Percentiles rank a stretch among this genome's conserved stretches.
phyloP scores from a whole-genome alignment of 1,284 basidiomycete species.

The Amylostereum chailletii region DNA sequence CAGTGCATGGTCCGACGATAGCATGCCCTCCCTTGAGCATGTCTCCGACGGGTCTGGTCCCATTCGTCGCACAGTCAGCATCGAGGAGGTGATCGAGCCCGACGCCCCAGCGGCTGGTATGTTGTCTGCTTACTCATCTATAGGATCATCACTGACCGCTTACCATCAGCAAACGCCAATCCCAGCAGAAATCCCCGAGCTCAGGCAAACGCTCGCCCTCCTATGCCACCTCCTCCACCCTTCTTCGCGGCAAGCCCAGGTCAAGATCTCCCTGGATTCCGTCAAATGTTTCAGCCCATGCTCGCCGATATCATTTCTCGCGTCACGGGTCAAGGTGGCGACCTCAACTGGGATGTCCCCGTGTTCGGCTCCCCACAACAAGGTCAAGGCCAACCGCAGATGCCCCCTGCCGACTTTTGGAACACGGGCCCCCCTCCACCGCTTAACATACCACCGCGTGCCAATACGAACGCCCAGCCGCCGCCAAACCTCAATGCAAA shows the following conservation, averaged over 20 bases:
- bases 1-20: constrained; percentile 20
- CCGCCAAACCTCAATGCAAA: neutral
- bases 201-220: too few relatives aligned
- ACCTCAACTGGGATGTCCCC: neutral
- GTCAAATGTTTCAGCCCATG: neutral
- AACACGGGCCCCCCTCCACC: neutral
- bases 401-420: neutral
- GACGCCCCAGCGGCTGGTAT: neutral
- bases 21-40: constrained; percentile 16
- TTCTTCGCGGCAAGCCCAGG: too few relatives aligned
- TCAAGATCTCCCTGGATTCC: neutral
- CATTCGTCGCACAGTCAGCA: constrained; percentile 33
- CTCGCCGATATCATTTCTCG: neutral
- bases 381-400: neutral
- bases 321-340: neutral
- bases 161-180: too few relatives aligned
- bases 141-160: too few relatives aligned
- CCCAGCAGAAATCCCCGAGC: too few relatives aligned
- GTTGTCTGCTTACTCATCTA: too few relatives aligned
- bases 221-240: too few relatives aligned
- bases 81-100: constrained; percentile 27
- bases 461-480: neutral
- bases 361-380: neutral
- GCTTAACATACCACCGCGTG: neutral
- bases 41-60: constrained; percentile 3